Base-by-base conservation (phyloP, 495 filamentous ascomycete genomes). In the Aspergillus heteromorphus region DNA sequence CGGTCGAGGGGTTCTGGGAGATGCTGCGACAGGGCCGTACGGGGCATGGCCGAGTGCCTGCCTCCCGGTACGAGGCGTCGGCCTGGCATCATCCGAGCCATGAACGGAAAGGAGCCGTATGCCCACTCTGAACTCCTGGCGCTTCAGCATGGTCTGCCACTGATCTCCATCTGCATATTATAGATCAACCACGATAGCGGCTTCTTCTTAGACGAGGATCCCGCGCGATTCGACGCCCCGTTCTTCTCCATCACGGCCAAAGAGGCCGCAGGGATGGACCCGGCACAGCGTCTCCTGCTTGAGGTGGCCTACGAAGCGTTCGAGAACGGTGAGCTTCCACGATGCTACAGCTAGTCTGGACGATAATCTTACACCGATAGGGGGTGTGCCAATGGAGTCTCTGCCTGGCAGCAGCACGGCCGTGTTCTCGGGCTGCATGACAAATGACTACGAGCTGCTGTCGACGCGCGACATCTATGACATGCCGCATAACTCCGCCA, bases 301-400 rank as follows among this genome's bases (percentile, higher is more conserved):
- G 83, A 85, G 58, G 64, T 72, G 4, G 68, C 76, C 14, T 86
- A 83, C 34, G 79, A 84, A 54, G 75, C 76, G 0, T 66, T 85
- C 17, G 81, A 85, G 55, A 80, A 78, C 61, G 59, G 56, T 56
- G 49, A 20, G 40, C n/a, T n/a, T n/a, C n/a, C n/a, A n/a, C n/a
- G n/a, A n/a, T n/a, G n/a, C n/a, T n/a, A n/a, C n/a, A n/a, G n/a
- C n/a, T n/a, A n/a, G n/a, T n/a, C n/a, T n/a, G n/a, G n/a, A n/a
- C n/a, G n/a, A n/a, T n/a, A n/a, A n/a, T n/a, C n/a, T n/a, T n/a
- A n/a, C n/a, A n/a, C n/a, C n/a, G n/a, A n/a, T 48, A 66, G 67
- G 58, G n/a, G 73, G 74, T 13, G 48, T 77, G 6, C 62, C 70
- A 1, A 59, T 79, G 7, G 67, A 74, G 2, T 58, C 65, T 6